A percentile compares a stretch with the other conserved stretches of the same genome.
Evolutionary conservation across 176 grass and related monocot species (phyloP).

Genomic region (Rhynchospora tenuis): DNA sequence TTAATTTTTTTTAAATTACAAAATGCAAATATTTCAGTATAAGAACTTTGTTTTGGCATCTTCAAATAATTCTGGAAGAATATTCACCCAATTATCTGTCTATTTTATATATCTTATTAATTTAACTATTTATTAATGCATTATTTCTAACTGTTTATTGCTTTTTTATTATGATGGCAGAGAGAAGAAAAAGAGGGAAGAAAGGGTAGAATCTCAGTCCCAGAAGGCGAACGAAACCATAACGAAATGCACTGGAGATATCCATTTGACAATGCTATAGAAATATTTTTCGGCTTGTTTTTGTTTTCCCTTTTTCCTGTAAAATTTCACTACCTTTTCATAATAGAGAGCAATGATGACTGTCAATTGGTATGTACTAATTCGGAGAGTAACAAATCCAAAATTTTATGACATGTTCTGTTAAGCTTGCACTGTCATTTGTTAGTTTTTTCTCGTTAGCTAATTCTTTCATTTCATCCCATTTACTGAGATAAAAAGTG

Average conservation of each 20-base stretch:
- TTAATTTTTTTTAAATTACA: background rate
- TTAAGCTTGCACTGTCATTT: slow-evolving; percentile 10
- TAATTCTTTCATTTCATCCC: background rate
- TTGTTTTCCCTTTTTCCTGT: slow-evolving; percentile 9
- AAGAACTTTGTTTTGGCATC: background rate
- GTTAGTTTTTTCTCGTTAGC: background rate
- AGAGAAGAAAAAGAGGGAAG: slow-evolving; percentile 99
- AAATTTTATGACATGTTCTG: slow-evolving; percentile 25
- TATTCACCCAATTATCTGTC: background rate
- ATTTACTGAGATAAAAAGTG: background rate
- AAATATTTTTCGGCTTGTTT: background rate
- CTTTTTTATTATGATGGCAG: slow-evolving; percentile 25
- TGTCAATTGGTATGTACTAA: slow-evolving; percentile 23
- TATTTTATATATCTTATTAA: background rate
- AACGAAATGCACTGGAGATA: slow-evolving; percentile 56
- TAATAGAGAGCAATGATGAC: slow-evolving; percentile 13
- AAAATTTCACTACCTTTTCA: slow-evolving; percentile 14
- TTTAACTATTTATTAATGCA: background rate
- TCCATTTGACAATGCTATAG: slow-evolving; percentile 50
- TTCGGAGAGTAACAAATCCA: slow-evolving; percentile 35
- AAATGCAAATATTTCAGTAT: background rate
- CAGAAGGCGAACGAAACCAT: slow-evolving; percentile 71
- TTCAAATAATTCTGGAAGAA: background rate
- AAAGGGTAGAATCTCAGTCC: slow-evolving; percentile 52
- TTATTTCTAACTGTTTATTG: background rate